These are phyloP conservation scores for Chamaecyparis obtusa DNA, from an alignment of 75 land plant species.

Conservation along the genomic window DNA sequence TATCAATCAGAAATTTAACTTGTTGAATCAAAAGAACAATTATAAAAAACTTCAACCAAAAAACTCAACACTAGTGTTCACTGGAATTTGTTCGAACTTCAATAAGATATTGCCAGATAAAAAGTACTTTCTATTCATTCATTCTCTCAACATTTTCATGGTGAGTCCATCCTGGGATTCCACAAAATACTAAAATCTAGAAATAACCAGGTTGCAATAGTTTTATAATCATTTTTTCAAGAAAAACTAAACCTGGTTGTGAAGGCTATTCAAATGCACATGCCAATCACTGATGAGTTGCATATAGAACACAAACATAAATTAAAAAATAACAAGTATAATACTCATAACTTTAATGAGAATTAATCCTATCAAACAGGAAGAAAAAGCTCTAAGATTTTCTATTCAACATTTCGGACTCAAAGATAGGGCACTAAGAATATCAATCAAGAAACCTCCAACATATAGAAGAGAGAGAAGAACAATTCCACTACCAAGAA, in stretches of 20 bases:
- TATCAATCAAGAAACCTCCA: background rate
- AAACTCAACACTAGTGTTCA: background rate
- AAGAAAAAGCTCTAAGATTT: background rate
- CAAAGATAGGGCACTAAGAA: background rate
- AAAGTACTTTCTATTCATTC: background rate
- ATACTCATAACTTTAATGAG: background rate
- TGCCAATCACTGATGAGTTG: background rate
- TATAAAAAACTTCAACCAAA: background rate
- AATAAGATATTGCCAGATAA: background rate
- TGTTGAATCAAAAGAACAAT: background rate
- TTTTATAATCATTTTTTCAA: background rate
- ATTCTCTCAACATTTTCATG: background rate
- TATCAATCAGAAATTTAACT: conserved; percentile 2
- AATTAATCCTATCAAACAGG: background rate
- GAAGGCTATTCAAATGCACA: background rate
- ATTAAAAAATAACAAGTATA: background rate
- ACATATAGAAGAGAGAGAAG: background rate
- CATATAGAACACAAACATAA: background rate
- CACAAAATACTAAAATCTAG: conserved; percentile 4
- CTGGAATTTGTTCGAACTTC: background rate
- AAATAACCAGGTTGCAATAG: background rate
- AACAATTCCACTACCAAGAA: background rate
- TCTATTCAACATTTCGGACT: background rate
- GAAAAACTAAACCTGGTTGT: background rate
- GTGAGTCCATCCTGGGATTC: background rate